Evolutionary conservation across 2,329 filamentous ascomycete genomes (phyloP), one percentile per base, ranked within the genome.

Genomic region (Aspergillus udagawae): DNA sequence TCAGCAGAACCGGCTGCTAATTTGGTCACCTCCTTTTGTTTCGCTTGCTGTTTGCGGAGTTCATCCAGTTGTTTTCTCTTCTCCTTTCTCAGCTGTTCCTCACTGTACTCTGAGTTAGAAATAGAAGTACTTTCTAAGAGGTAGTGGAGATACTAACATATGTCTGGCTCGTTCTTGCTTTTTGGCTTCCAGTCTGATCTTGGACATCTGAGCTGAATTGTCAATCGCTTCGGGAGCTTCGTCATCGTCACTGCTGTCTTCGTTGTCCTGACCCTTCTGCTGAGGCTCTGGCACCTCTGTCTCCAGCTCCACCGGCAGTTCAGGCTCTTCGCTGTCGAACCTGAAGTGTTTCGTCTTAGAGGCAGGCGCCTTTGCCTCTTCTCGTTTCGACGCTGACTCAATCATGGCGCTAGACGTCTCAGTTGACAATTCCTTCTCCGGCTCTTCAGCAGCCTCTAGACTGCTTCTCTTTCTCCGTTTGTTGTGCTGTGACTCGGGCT

Each of bases 201-300:
- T 71, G 42, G 68, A 60, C 28, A 76, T 55, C 56, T 77, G 71
- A 2, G 70, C 67, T 42, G 74, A 73, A 59, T 77, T 77, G 47
- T 75, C 70, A 42, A 77, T 65, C 12, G 70, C 65, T 59, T 77
- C 75, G 9, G 75, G 75, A n/a, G 75, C 75, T n/a, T 73, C 72
- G 54, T 77, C 74, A 49, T 75, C 73, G 52, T 73, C 70, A 49
- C 67, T 70, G 25, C 67, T 68, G n/a, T 68, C 66, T 5, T 69
- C 68, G 3, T 67, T 62, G 20, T 63, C 60, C 32, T 64, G 49
- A 4, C 59, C 56, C 27, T 59, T 50, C 47, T 60, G 54, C 44
- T 63, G 55, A 29, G 59, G 58, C 51, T 69, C 58, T 23, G 60
- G 56, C 41, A 65, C 59, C 49, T 70, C 65, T 2, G 51, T 52